Base-by-base conservation (phyloP, 1,284 basidiomycete species). In the Fomitopsis schrenkii region DNA sequence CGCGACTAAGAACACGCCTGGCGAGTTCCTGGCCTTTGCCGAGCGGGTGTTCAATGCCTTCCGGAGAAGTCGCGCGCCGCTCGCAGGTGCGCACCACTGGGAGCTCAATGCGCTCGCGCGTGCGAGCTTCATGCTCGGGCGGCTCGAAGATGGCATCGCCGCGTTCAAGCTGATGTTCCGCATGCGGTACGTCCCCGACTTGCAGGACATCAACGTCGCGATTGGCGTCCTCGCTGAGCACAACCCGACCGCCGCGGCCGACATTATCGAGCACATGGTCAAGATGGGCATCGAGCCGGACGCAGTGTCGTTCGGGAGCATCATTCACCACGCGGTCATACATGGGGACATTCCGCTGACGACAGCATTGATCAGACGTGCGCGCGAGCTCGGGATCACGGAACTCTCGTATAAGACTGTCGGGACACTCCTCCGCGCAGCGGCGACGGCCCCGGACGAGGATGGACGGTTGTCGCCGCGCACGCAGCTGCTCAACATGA, bases 141-240 rank as follows among this genome's bases (percentile, higher is more conserved):
- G 78, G 55, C 71, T 80, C 64, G 56, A 67, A 44, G 75, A 79
- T 45, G 86, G 84, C 2, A 77, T 87, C 61, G 64, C 71, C 14
- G 70, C 77, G n/a, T 76, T 90, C 67, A 74, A 75, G 59, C 63
- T 79, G 54, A 68, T 88, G 48, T 68, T 83, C 45, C 64, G 70
- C 22, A 81, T 84, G 46, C 74, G 71, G 59, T 80, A 86, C 67
- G 68, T 81, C 58, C 86, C 86, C 15, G 87, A 90, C 69, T 63
- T 80, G 52, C 74, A 82, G 66, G 88, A 91, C 68, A 74, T 87
- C 58, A 88, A 88, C 67, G 81, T 91, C 56, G 80, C 79, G 53
- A 75, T 91, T 56, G 76, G 76, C 3, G 82, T 79, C 15, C 72
- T 89, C 61, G 82, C 86, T 28, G 74, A 77, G 64, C 71, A 79